A percentile compares a stretch with the other conserved stretches of the same genome.
phyloP scores from a whole-genome alignment of 257 asterid genomes.

The Fraxinus cuspidata region DNA sequence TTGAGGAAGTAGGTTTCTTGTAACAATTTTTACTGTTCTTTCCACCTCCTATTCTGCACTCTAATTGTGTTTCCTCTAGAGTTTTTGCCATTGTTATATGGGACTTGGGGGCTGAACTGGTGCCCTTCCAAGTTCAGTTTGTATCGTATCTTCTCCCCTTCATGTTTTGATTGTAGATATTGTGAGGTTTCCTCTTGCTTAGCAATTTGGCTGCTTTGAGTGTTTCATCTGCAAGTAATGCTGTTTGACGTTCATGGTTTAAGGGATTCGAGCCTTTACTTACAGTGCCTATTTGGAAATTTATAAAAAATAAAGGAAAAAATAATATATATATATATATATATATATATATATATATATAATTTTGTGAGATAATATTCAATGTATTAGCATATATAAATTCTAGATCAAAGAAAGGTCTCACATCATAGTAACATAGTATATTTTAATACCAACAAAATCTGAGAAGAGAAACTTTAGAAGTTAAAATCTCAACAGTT shows the following conservation, averaged over 20 bases:
- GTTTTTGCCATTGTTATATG: constrained; percentile 9
- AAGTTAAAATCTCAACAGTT: background rate
- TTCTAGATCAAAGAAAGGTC: background rate
- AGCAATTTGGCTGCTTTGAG: background rate
- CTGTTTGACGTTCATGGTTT: background rate
- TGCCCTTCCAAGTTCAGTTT: background rate
- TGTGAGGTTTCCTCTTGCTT: background rate
- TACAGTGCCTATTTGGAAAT: background rate
- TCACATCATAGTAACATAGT: background rate
- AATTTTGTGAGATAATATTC: background rate
- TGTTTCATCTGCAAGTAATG: background rate
- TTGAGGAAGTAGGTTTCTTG: constrained; percentile 75
- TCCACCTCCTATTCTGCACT: constrained; percentile 11
- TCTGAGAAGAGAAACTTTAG: background rate
- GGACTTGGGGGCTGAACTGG: background rate
- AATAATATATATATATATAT: too few relatives aligned
- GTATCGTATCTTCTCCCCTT: background rate
- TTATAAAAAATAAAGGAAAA: background rate
- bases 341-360: too few relatives aligned
- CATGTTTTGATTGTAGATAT: background rate
- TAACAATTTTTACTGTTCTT: constrained; percentile 12
- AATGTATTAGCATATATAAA: background rate
- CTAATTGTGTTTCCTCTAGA: constrained; percentile 7
- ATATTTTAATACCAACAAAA: background rate
- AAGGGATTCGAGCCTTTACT: background rate